Evolutionary conservation across 352 stramenopile species (phyloP), one percentile per base, ranked within the genome.

Genomic region (Phytophthora palmivora): DNA sequence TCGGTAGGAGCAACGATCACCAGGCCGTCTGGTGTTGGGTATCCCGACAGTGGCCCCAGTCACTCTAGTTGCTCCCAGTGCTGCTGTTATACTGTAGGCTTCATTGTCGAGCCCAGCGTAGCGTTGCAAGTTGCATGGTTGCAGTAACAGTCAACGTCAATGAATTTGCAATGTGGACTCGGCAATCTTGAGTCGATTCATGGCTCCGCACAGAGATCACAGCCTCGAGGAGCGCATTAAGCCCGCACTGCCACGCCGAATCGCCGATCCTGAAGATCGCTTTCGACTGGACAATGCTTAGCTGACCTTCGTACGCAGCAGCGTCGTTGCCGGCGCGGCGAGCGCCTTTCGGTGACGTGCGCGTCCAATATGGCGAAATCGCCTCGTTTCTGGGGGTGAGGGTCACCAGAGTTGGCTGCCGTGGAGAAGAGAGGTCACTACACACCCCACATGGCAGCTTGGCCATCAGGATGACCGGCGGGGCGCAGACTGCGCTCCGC

Each of bases 281-380:
- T 37, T 51, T 63, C 52, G 38, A 58, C 16, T n/a, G 22, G 30
- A 59, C 62, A 70, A 70, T 70, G 62, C 21, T 70, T 46, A 70
- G 47, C 58, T 73, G 52, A 73, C 58, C 34, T 57, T 19, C 30
- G 39, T 41, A 33, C 53, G 38, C 41, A 55, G 37, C 28, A 36
- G 15, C 36, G 19, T 39, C 33, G 33, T 12, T 15, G 30, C 14
- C 10, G 26, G 22, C 21, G 43, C 10, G 16, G 32, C 21, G 34
- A 38, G 54, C 42, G 52, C 41, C 51, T 73, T 69, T 69, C 64
- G 47, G 52, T 73, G 65, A 70, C 65, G 65, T 70, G 65, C 65
- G 46, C 22, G 39, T 62, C 65, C 53, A 69, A 64, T 63, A 72
- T 68, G 63, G 63, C 58, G 63, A 72, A 70, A 73, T 65, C 36